phyloP scores from a whole-genome alignment of 495 filamentous ascomycete genomes.

The Hypoxylon cercidicola region DNA sequence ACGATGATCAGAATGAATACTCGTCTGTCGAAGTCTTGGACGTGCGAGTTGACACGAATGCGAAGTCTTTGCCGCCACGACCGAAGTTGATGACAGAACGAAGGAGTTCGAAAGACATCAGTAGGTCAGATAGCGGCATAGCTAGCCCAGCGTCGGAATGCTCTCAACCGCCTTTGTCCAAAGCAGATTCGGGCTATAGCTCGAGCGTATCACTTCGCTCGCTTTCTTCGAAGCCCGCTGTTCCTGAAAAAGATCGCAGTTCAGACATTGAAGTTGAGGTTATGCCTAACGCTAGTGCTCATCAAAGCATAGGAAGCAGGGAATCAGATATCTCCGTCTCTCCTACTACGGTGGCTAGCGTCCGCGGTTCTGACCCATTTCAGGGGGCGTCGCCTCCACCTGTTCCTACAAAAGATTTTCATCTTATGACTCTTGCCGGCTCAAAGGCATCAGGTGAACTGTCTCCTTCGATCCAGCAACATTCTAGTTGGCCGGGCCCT shows the following conservation, averaged over 20 bases:
- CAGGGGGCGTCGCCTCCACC: constrained; percentile 31
- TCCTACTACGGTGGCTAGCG: background rate
- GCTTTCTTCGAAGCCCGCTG: constrained; percentile 43
- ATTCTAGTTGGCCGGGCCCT: background rate
- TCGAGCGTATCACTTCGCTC: constrained; percentile 63
- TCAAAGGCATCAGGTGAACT: constrained; percentile 9
- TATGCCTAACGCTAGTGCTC: constrained; percentile 1
- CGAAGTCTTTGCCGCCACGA: constrained; percentile 46
- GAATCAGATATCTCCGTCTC: constrained; percentile 3
- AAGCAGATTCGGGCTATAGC: constrained; percentile 68
- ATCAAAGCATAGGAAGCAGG: background rate
- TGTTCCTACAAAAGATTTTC: constrained; percentile 35
- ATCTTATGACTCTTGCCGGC: constrained; percentile 10
- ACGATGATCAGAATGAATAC: constrained; percentile 52
- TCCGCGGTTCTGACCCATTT: background rate
- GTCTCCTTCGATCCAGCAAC: constrained; percentile 17
- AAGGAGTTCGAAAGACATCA: constrained; percentile 33
- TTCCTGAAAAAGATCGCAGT: constrained; percentile 31
- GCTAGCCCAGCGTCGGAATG: constrained; percentile 50
- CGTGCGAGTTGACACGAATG: constrained; percentile 53
- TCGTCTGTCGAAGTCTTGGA: constrained; percentile 51
- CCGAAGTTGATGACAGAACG: constrained; percentile 12
- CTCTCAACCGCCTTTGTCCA: constrained; percentile 55
- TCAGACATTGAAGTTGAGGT: constrained; percentile 20
- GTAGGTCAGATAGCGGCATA: constrained; percentile 58